Evolutionary conservation across 305 asterid genomes (phyloP).

Genomic region (Fraxinus nigra): DNA sequence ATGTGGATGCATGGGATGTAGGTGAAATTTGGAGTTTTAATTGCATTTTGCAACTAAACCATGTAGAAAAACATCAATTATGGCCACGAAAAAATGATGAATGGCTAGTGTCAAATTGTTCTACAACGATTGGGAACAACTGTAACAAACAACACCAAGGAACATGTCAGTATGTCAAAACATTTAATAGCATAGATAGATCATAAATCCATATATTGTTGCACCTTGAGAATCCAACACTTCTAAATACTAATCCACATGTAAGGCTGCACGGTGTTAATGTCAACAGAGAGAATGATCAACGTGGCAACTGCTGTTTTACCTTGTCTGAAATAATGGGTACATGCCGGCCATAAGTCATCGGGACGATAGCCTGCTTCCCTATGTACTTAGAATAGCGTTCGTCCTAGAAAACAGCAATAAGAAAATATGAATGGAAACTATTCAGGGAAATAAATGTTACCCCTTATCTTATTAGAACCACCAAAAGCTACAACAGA

Average conservation of each 20-base stretch:
- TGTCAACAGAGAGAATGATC: constrained; percentile 7
- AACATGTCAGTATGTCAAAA: not conserved
- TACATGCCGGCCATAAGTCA: constrained; percentile 95
- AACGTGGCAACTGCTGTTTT: constrained; percentile 24
- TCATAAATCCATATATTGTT: not conserved
- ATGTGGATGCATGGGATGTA: not conserved
- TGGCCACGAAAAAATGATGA: not conserved
- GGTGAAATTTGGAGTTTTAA: not conserved
- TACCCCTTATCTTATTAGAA: constrained; percentile 14
- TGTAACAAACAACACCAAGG: not conserved
- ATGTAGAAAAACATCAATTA: not conserved
- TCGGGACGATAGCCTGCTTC: constrained; percentile 88
- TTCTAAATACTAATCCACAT: constrained; percentile 3
- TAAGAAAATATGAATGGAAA: constrained; percentile 2
- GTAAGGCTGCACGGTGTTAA: constrained; percentile 1
- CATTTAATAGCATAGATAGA: constrained; percentile 6
- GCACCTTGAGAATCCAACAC: not conserved
- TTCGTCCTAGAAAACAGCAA: constrained; percentile 65
- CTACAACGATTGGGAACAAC: not conserved
- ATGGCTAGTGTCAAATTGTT: not conserved
- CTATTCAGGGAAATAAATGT: constrained; percentile 5
- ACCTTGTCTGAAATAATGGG: constrained; percentile 96
- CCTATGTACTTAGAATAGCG: constrained; percentile 86
- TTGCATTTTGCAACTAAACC: not conserved
- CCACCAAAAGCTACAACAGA: constrained; percentile 1